Base-by-base conservation (phyloP, 176 grass and related monocot species). In the Olyra latifolia region DNA sequence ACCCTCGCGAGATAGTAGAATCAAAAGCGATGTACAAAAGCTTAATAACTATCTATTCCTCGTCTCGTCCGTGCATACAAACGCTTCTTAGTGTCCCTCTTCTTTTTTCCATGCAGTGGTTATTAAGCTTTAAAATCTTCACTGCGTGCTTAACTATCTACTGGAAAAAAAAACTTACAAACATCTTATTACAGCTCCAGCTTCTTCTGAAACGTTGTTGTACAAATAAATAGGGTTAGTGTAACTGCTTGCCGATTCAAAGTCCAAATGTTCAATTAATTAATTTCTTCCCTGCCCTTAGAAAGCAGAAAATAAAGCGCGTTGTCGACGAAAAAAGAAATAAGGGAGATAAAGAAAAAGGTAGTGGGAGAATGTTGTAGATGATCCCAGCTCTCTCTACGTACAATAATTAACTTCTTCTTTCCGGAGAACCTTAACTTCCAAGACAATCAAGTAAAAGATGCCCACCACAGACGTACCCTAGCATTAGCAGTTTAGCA, bases 351-450 rank as follows among this genome's bases (percentile, higher is more conserved):
- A n/a, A n/a, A n/a, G 32, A 35, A 35, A 35, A 35, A 35, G n/a
- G n/a, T 20, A 41, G 22, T 13, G 20, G 5, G 20, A 0, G 8
- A n/a, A 43, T n/a, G 77, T 58, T 57, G 10, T 42, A 25, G 52
- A 58, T 43, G 52, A 40, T 75, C 12, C 11, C 23, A 48, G 81
- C 68, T 10, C 28, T 22, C 41, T 70, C 42, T 70, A 22, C 7
- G 43, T 47, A 28, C 19, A 5, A 28, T 70, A 70, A 70, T 70
- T 30, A 64, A 77, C 27, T 38, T 65, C n/a, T 64, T 46, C 32
- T 19, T 14, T 15, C 10, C 20, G 19, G 25, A 17, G 24, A 44
- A 79, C 55, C 85, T 86, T 89, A 87, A 62, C 77, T 64, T 78
- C 20, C 43, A 88, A 83, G 82, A 40, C 16, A 85, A 81, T 13